These are phyloP conservation scores for Emmonsiellopsis sp. DNA, from an alignment of 2,329 filamentous ascomycete species.

Conservation along the genomic window DNA sequence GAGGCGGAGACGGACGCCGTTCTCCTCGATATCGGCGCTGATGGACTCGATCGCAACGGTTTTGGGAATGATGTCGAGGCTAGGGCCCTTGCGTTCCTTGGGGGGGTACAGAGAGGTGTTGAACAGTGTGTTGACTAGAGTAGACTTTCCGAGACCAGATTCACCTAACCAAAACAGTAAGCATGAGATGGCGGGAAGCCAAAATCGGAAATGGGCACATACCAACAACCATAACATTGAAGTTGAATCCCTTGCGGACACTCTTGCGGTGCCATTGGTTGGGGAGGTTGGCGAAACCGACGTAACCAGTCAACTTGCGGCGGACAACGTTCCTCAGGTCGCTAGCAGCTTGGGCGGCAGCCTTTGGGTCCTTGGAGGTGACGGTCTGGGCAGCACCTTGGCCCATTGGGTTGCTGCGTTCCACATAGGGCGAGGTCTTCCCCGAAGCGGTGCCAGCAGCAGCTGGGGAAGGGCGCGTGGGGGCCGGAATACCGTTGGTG, in stretches of 20 bases:
- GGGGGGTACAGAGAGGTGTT: conserved; percentile 98
- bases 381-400: conserved; percentile 48
- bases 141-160: conserved; percentile 98
- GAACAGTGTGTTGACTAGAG: conserved; percentile 97
- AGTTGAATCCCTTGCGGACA: conserved; percentile 99
- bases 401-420: conserved; percentile 50
- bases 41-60: conserved; percentile 91
- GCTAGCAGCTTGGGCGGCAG: conserved; percentile 44
- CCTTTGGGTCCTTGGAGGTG: conserved; percentile 56
- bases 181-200: not conserved
- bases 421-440: conserved; percentile 47
- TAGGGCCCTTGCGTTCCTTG: conserved; percentile 95
- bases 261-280: conserved; percentile 99
- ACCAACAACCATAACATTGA: conserved; percentile 99
- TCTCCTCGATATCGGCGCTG: conserved; percentile 95
- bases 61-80: conserved; percentile 97
- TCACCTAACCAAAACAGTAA: conserved; percentile 55
- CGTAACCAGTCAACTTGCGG: conserved; percentile 95
- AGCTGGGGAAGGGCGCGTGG: conserved; percentile 25
- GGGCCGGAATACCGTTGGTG: conserved; percentile 17
- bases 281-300: conserved; percentile 95
- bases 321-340: conserved; percentile 93
- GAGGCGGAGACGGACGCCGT: conserved; percentile 87
- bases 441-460: conserved; percentile 36
- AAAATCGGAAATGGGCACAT: conserved; percentile 36